Evolutionary conservation across 257 asterid species (phyloP).

Genomic region (Fraxinus americana): DNA sequence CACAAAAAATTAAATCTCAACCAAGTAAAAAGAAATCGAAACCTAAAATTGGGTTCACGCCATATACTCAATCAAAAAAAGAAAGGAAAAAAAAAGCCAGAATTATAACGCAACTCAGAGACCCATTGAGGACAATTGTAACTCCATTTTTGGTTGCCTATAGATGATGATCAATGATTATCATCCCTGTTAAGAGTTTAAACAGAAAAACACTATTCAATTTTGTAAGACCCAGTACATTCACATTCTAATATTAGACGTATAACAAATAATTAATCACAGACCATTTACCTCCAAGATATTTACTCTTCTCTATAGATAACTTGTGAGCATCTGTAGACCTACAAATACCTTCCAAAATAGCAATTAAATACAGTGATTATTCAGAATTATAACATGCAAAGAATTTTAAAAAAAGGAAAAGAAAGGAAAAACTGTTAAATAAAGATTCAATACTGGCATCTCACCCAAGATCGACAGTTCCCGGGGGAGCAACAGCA

Average conservation of each 20-base stretch:
- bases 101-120: constrained; percentile 3
- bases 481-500: constrained; percentile 97
- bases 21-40: neutral
- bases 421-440: neutral
- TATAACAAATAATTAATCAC: constrained; percentile 9
- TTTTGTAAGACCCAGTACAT: neutral
- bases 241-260: neutral
- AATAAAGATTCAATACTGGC: neutral
- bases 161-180: neutral
- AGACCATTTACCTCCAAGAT: constrained; percentile 81
- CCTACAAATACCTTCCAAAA: constrained; percentile 39
- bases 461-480: constrained; percentile 66
- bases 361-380: constrained; percentile 7
- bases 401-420: neutral
- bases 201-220: neutral
- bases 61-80: constrained; percentile 6
- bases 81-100: neutral
- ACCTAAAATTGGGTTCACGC: neutral
- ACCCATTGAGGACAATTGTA: neutral
- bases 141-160: neutral
- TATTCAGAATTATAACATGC: neutral
- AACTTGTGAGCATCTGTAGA: constrained; percentile 92
- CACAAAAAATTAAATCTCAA: neutral
- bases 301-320: constrained; percentile 98
- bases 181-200: neutral